These are phyloP conservation scores for Fusarium lyarnte DNA, from an alignment of 2,329 filamentous ascomycete genomes.

Conservation along the genomic window DNA sequence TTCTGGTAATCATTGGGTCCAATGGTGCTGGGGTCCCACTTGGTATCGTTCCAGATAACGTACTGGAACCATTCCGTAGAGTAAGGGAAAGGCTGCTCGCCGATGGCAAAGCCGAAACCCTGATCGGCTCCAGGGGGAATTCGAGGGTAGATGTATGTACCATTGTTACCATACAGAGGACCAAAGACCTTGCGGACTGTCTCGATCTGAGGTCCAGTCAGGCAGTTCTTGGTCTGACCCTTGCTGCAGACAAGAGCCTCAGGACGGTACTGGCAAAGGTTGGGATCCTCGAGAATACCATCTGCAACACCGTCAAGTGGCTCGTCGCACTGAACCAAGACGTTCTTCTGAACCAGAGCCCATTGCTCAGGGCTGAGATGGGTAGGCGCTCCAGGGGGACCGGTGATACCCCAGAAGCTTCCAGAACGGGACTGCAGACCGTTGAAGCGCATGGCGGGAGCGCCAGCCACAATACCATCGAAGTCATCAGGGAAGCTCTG, in stretches of 20 bases:
- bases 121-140: constrained; percentile 40
- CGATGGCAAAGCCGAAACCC: constrained; percentile 39
- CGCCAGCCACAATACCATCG: constrained; percentile 60
- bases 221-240: constrained; percentile 8
- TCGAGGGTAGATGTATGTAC: constrained; percentile 38
- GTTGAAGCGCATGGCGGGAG: constrained; percentile 57
- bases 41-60: constrained; percentile 52
- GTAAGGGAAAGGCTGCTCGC: constrained; percentile 9
- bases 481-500: constrained; percentile 66
- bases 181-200: constrained; percentile 23
- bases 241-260: constrained; percentile 50
- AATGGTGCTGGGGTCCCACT: constrained; percentile 43
- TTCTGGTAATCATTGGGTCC: constrained; percentile 53
- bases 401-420: constrained; percentile 24
- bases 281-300: constrained; percentile 59
- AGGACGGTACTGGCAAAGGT: constrained; percentile 56
- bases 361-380: constrained; percentile 48
- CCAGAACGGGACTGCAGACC: constrained; percentile 7
- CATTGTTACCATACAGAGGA: constrained; percentile 42
- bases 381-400: not conserved
- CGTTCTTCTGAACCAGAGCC: constrained; percentile 53
- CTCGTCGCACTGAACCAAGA: constrained; percentile 60
- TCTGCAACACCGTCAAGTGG: constrained; percentile 59
- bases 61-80: constrained; percentile 48
- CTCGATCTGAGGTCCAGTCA: constrained; percentile 17